phyloP scores from a whole-genome alignment of 2,329 filamentous ascomycete genomes.

The Cladophialophora immunda region DNA sequence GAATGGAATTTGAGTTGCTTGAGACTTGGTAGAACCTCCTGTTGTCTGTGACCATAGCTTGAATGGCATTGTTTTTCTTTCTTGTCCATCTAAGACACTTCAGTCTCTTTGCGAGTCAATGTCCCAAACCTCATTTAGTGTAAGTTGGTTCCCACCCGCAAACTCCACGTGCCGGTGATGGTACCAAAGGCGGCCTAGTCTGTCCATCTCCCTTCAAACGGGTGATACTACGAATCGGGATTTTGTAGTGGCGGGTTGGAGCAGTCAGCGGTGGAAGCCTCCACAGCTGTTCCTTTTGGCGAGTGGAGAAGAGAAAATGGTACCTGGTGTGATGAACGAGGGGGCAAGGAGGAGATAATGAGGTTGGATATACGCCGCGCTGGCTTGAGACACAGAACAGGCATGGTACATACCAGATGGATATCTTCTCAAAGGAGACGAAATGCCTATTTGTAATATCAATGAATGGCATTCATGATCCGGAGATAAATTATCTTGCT shows the following conservation, averaged over 20 bases:
- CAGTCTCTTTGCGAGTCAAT: neutral
- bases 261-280: slow-evolving; percentile 5
- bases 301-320: neutral
- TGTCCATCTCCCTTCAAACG: neutral
- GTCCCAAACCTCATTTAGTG: neutral
- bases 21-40: neutral
- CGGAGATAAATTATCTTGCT: too few relatives aligned
- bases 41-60: neutral
- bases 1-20: neutral
- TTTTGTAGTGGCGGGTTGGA: neutral
- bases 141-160: neutral
- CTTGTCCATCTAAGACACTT: neutral
- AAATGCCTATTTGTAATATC: too few relatives aligned
- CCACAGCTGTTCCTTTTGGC: neutral
- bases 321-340: neutral
- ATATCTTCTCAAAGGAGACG: too few relatives aligned
- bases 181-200: neutral
- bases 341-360: neutral
- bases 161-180: neutral
- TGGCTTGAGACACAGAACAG: too few relatives aligned
- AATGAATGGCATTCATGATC: too few relatives aligned
- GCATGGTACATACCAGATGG: too few relatives aligned
- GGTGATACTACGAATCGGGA: neutral
- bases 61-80: neutral
- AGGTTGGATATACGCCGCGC: too few relatives aligned